Percentiles rank a stretch among this genome's conserved stretches.
These are phyloP conservation scores for Tolypocladium album DNA, from an alignment of 2,329 filamentous ascomycete species.

Conservation along the genomic window DNA sequence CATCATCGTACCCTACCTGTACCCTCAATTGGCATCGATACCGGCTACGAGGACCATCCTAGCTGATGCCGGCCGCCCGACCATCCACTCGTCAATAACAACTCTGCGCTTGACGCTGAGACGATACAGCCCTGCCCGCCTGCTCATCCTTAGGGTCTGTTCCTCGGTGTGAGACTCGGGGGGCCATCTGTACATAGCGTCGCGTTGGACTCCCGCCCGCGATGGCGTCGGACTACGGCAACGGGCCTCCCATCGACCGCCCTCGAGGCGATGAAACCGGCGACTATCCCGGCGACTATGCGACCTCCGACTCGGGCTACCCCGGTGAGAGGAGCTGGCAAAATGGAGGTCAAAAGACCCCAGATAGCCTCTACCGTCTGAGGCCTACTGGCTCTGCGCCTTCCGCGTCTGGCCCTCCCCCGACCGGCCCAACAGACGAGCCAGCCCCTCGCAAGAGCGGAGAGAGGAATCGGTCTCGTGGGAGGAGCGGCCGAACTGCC, in stretches of 20 bases:
- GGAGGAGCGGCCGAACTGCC: constrained; percentile 40
- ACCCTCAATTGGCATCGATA: constrained; percentile 18
- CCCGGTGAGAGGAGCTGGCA: constrained; percentile 24
- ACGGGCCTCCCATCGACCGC: constrained; percentile 27
- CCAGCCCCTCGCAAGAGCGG: constrained; percentile 32
- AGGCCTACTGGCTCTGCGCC: constrained; percentile 24
- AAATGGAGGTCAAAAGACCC: constrained; percentile 23
- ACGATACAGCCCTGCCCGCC: constrained; percentile 6
- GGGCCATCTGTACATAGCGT: constrained; percentile 10
- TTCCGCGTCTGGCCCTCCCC: constrained; percentile 17
- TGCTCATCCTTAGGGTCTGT: not conserved
- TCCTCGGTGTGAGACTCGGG: not conserved
- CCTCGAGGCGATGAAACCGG: constrained; percentile 19
- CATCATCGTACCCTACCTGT: constrained; percentile 6
- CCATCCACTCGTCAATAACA: constrained; percentile 18
- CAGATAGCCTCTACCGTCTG: constrained; percentile 23
- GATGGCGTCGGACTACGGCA: constrained; percentile 38
- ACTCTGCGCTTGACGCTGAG: constrained; percentile 21
- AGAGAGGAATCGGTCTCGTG: constrained; percentile 48
- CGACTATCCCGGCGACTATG: constrained; percentile 16
- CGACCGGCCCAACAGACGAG: constrained; percentile 27
- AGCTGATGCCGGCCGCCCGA: constrained; percentile 27
- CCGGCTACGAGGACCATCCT: constrained; percentile 4
- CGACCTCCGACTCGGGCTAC: constrained; percentile 18
- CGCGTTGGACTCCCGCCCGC: constrained; percentile 14